Percentiles rank a stretch among this genome's conserved stretches.
These are phyloP conservation scores for Neopestalotiopsis sp. DNA, from an alignment of 2,329 filamentous ascomycete genomes.

Conservation along the genomic window DNA sequence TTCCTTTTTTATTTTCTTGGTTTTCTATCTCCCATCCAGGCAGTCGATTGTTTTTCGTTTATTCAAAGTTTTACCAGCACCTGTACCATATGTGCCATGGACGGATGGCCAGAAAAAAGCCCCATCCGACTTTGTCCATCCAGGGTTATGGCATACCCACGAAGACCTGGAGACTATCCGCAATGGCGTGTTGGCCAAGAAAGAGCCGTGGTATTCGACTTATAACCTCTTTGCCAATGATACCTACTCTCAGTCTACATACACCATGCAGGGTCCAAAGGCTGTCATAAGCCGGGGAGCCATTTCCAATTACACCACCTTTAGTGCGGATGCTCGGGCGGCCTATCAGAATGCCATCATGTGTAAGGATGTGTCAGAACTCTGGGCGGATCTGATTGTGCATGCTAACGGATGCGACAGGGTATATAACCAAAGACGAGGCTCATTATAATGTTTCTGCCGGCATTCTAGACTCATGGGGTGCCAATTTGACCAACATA, in stretches of 20 bases:
- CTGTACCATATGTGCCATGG: no score
- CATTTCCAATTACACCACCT: conserved; percentile 41
- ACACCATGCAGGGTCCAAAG: conserved; percentile 38
- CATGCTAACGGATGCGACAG: no score
- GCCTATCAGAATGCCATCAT: conserved; percentile 46
- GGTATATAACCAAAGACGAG: conserved; percentile 44
- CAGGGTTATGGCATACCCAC: background rate
- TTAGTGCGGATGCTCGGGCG: conserved; percentile 41
- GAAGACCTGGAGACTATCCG: background rate
- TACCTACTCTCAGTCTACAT: conserved; percentile 18
- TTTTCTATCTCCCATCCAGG: no score
- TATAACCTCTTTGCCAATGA: background rate
- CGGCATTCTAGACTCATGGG: conserved; percentile 43
- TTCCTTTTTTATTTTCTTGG: no score
- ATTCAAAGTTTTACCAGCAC: no score
- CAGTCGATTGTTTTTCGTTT: no score
- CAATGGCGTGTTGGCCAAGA: background rate
- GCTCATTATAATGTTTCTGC: conserved; percentile 39
- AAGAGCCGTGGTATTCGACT: background rate
- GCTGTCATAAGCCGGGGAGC: conserved; percentile 36
- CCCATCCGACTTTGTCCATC: background rate
- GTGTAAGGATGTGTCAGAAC: conserved; percentile 27
- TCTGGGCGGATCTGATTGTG: no score
- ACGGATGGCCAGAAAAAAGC: no score
- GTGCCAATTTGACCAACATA: conserved; percentile 37